Evolutionary conservation across 768 basidiomycete genomes (phyloP).

Genomic region (Pleurotus salmoneostramineus): DNA sequence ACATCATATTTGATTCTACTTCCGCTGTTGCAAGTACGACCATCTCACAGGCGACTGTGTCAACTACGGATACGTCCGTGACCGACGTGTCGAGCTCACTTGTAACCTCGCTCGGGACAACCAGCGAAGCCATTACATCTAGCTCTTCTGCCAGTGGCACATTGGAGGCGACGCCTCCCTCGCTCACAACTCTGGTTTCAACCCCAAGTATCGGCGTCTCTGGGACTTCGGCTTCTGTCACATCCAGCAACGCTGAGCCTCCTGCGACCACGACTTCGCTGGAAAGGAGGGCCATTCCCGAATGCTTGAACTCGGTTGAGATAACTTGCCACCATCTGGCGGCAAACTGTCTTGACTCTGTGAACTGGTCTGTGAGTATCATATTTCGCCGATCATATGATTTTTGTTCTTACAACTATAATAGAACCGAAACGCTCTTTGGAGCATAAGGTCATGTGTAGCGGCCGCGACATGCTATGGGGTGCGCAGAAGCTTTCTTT

Average conservation of each 20-base stretch:
- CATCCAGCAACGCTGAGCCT: not conserved
- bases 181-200: no score
- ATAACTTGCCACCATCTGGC: slow-evolving; percentile 10
- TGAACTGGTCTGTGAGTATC: slow-evolving; percentile 1
- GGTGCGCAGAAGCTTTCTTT: not conserved
- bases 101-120: no score
- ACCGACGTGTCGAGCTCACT: not conserved
- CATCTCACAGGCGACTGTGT: not conserved
- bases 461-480: slow-evolving; percentile 16
- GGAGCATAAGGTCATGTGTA: slow-evolving; percentile 11
- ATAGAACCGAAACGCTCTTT: slow-evolving; percentile 10
- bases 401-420: no score
- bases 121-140: no score
- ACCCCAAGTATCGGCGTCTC: no score
- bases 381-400: no score
- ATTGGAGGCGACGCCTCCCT: no score
- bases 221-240: no score
- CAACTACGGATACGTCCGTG: not conserved
- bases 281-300: slow-evolving; percentile 7
- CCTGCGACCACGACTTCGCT: slow-evolving; percentile 1
- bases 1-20: not conserved
- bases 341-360: slow-evolving; percentile 9
- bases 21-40: not conserved
- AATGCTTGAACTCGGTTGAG: slow-evolving; percentile 10
- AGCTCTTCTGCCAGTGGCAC: no score